Evolutionary conservation across 345 rosid genomes (phyloP).

Genomic region (Sonneratia alba): DNA sequence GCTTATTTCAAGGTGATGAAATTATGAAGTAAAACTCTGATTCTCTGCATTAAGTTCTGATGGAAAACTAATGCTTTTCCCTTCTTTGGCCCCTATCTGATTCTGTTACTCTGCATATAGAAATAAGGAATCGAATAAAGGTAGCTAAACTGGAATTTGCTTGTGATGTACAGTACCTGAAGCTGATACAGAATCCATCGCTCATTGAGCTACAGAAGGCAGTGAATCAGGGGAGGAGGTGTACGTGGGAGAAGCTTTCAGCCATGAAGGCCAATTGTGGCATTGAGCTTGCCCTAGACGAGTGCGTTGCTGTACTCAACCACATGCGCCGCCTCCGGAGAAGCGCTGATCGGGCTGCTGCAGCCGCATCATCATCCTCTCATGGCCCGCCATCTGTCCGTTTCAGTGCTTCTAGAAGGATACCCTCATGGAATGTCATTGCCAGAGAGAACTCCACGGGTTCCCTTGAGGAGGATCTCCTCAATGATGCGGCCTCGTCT

Average conservation of each 20-base stretch:
- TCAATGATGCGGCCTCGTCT: conserved; percentile 31
- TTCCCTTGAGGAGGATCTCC: conserved; percentile 67
- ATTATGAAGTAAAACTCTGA: too few relatives aligned
- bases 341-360: conserved; percentile 89
- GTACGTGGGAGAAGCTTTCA: conserved; percentile 99
- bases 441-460: conserved; percentile 95
- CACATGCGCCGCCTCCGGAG: conserved; percentile 94
- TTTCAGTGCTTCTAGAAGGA: conserved; percentile 78
- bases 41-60: too few relatives aligned
- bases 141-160: neutral
- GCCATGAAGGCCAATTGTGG: conserved; percentile 95
- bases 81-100: too few relatives aligned
- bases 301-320: conserved; percentile 85
- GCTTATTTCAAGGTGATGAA: too few relatives aligned
- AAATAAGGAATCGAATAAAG: neutral
- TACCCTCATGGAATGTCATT: conserved; percentile 94
- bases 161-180: conserved; percentile 41
- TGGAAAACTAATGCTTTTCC: too few relatives aligned
- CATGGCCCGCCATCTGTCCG: conserved; percentile 27
- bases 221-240: conserved; percentile 87
- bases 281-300: conserved; percentile 95
- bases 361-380: conserved; percentile 54
- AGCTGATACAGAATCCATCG: conserved; percentile 79
- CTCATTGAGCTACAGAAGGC: conserved; percentile 75
- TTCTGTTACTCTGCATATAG: too few relatives aligned